Conservation (phyloP, 768 basidiomycete species). For the Atractiella rhizophila region DNA sequence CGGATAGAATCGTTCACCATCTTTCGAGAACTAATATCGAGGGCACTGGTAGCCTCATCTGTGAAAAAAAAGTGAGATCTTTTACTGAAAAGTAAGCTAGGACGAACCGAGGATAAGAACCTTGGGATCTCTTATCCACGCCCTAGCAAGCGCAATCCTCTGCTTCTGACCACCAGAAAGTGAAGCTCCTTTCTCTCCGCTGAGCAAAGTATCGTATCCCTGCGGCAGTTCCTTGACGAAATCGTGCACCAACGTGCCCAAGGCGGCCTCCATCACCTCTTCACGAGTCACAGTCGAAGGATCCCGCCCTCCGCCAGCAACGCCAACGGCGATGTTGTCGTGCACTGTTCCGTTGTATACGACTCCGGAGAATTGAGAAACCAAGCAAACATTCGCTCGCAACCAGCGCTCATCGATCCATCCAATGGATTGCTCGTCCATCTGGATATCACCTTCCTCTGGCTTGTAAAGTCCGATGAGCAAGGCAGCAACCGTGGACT, state of each 20-base stretch:
- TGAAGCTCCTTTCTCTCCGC: slow-evolving; percentile 38
- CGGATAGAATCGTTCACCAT: slow-evolving; percentile 46
- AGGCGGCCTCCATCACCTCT: slow-evolving; percentile 58
- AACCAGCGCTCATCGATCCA: slow-evolving; percentile 49
- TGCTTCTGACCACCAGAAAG: slow-evolving; percentile 76
- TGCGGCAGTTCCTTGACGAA: slow-evolving; percentile 61
- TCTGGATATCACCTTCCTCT: slow-evolving; percentile 34
- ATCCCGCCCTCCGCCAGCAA: slow-evolving; percentile 27
- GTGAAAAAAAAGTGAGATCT: not conserved
- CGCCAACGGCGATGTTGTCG: slow-evolving; percentile 63
- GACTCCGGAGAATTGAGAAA: slow-evolving; percentile 48
- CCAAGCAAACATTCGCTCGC: slow-evolving; percentile 42
- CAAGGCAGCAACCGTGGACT: slow-evolving; percentile 42
- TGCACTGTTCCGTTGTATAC: slow-evolving; percentile 55
- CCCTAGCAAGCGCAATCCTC: slow-evolving; percentile 65
- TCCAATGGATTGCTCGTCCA: slow-evolving; percentile 59
- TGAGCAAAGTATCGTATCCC: slow-evolving; percentile 58
- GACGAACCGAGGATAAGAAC: slow-evolving; percentile 69
- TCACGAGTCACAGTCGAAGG: slow-evolving; percentile 33
- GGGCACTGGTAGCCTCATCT: slow-evolving; percentile 31
- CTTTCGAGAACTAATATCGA: slow-evolving; percentile 65
- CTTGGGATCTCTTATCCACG: slow-evolving; percentile 55
- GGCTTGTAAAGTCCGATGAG: slow-evolving; percentile 49
- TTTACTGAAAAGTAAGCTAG: not conserved
- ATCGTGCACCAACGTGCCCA: slow-evolving; percentile 61